Base-by-base conservation (phyloP, 768 basidiomycete species). In the Crepidotus variabilis region DNA sequence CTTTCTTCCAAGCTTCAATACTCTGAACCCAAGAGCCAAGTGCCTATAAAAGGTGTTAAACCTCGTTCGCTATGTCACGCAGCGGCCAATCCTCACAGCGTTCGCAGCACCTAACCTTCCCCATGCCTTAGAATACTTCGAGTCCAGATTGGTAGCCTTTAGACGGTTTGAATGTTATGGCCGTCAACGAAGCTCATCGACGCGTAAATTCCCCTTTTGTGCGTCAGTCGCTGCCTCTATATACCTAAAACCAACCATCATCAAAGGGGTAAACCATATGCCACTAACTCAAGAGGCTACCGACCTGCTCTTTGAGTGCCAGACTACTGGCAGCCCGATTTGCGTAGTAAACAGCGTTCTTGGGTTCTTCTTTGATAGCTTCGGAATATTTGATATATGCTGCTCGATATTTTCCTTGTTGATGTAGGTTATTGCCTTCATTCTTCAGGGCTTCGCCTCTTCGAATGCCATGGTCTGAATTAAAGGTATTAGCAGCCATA, bases 291-390 rank as follows among this genome's bases (percentile, higher is more conserved):
- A 18, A 20, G 46, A 36, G 24, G 22, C 46, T 10, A n/a, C n/a
- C 18, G 10, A 48, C 63, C 43, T 34, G 75, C 77, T 67, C 69
- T 55, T 72, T 71, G 64, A 77, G 59, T 0, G 64, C 65, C 33
- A 75, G 55, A 39, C 63, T 64, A 51, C 72, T 71, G 16, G 77
- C 78, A 2, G 78, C 75, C 14, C 78, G 74, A 61, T 80, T 81
- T 21, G 73, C 70, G 57, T 73, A 77, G n/a, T 78, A 63, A 3
- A 80, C 62, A 0, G 77, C 73, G 57, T 78, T 76, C 16, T 64
- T 62, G 9, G 69, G 68, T 32, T 75, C 70, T 55, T 67, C 63
- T 48, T 67, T 66, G 58, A 80, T 77, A 7, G 77, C 78, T 47
- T 73, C 68, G 1, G 73, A 67, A 57, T 78, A 80, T 55, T 76